phyloP scores from a whole-genome alignment of 495 filamentous ascomycete genomes.

The Neurospora tetraspora region DNA sequence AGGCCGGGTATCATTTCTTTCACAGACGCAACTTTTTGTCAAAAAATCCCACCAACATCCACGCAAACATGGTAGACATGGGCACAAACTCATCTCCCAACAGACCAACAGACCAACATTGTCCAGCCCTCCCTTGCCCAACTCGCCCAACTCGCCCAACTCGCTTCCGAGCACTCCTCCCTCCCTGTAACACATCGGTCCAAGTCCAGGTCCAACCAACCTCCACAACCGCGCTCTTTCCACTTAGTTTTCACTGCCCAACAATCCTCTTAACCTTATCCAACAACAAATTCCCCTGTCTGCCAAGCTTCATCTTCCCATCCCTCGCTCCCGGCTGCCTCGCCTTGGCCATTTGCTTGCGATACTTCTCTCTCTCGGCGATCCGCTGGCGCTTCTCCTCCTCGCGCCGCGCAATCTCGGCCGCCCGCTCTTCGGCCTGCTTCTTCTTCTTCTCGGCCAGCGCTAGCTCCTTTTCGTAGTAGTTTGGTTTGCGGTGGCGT shows the following conservation, averaged over 20 bases:
- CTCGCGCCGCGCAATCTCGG: slow-evolving; percentile 45
- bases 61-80: not conserved
- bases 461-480: slow-evolving; percentile 69
- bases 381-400: slow-evolving; percentile 44
- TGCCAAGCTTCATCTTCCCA: slow-evolving; percentile 74
- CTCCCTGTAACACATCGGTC: not conserved
- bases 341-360: slow-evolving; percentile 67
- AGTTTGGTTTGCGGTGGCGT: slow-evolving; percentile 39
- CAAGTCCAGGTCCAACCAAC: not conserved
- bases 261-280: slow-evolving; percentile 72
- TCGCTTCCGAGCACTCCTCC: not conserved
- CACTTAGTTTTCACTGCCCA: slow-evolving; percentile 27
- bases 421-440: slow-evolving; percentile 50
- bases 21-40: not conserved
- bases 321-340: slow-evolving; percentile 55
- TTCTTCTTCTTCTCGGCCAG: slow-evolving; percentile 55
- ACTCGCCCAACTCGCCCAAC: not conserved
- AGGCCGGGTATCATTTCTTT: not conserved
- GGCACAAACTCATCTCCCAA: not conserved
- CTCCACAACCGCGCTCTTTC: too few relatives aligned
- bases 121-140: not conserved
- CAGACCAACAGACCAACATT: not conserved
- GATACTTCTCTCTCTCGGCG: slow-evolving; percentile 52
- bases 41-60: not conserved
- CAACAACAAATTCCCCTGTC: slow-evolving; percentile 73